Evolutionary conservation across 176 grass and related monocot species (phyloP), one percentile per base, ranked within the genome.

Genomic region (Microstegium vimineum): DNA sequence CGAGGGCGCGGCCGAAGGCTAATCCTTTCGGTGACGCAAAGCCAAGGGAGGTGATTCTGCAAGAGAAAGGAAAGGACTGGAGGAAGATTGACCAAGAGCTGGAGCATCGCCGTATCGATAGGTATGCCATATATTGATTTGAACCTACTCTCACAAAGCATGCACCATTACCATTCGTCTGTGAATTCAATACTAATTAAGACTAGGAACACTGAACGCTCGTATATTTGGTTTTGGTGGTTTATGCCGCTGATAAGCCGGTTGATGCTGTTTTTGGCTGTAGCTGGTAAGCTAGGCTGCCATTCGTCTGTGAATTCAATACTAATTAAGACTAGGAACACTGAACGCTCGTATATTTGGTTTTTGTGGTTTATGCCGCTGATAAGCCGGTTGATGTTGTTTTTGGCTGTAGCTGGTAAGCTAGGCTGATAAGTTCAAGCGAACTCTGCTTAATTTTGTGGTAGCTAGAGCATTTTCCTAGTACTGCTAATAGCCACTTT

Each of bases 31-130:
- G 91, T 34, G 82, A 90, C 31, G 89, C 91, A 0, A 97, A 93
- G 70, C 94, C 94, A 2, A 83, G 94, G 23, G 94, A 97, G 84
- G 35, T 93, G 71, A 40, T 97, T 46, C 74, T 97, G 16, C 80
- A 97, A 79, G 86, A 87, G 73, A 93, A 91, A 82, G 94, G 94
- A 26, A 93, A 87, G 84, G 84, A 97, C 31, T 97, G 91, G 91
- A 91, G 81, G 74, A 97, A 97, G 82, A 85, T 97, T 35, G 94
- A 97, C 73, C 78, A 83, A 1, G 86, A 97, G 31, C 78, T 93
- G 62, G 91, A 93, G 63, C 89, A 89, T 79, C 87, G 89, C 0
- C 33, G 74, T 40, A 81, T 93, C 49, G 84, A 93, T 83, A 97
- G 94, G 94, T 97, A 67, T 76, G 7, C 5, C 14, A 64, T 45